phyloP scores from a whole-genome alignment of 441 rosid genomes.

The Erodium moschatum region DNA sequence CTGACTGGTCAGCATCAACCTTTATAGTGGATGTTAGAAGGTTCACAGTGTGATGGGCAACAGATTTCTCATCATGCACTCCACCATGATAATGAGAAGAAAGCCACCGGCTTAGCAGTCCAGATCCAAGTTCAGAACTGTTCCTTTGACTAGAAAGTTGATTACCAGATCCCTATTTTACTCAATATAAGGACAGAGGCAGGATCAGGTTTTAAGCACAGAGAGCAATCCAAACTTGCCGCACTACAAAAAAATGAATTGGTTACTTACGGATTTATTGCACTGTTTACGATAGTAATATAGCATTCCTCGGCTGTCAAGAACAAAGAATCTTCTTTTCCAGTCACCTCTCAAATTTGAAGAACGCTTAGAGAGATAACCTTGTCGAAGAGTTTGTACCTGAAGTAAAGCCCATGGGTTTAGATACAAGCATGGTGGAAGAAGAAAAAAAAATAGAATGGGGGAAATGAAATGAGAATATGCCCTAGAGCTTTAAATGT shows the following conservation, averaged over 20 bases:
- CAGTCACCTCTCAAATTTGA: constrained; percentile 95
- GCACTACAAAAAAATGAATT: background rate
- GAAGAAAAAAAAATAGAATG: background rate
- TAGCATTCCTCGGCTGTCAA: constrained; percentile 94
- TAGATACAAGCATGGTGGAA: background rate
- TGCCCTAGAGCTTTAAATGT: background rate
- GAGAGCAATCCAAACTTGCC: constrained; percentile 6
- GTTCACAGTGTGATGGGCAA: constrained; percentile 89
- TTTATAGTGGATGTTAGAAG: constrained; percentile 89
- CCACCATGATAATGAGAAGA: constrained; percentile 91
- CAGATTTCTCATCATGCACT: constrained; percentile 81
- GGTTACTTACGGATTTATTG: constrained; percentile 60
- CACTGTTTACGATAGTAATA: constrained; percentile 88
- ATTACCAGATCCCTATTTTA: constrained; percentile 56
- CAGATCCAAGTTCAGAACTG: constrained; percentile 56
- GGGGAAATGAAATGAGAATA: background rate
- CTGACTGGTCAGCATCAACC: constrained; percentile 86
- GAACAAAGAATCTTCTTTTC: constrained; percentile 96
- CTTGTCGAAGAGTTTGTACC: constrained; percentile 96
- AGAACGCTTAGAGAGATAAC: constrained; percentile 91
- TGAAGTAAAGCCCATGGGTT: constrained; percentile 20
- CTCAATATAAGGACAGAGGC: background rate
- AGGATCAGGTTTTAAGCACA: background rate
- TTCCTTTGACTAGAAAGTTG: constrained; percentile 50
- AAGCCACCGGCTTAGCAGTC: constrained; percentile 88